Evolutionary conservation across 306 rosid species (phyloP), one percentile per base, ranked within the genome.

Genomic region (Vicia sativa): DNA sequence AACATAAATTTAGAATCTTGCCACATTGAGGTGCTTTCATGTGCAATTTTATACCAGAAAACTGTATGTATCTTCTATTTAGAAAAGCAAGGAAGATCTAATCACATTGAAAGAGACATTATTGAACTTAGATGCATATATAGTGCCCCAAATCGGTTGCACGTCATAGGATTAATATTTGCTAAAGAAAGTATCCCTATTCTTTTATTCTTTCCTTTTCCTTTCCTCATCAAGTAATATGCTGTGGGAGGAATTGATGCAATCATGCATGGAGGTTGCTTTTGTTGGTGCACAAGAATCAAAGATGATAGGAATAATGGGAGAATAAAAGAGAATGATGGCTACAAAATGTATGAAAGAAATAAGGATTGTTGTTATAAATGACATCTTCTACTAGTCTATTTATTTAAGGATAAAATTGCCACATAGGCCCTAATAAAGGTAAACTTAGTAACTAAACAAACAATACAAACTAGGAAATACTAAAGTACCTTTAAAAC

Each of bases 191-290:
- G 65, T 48, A 74, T 43, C 45, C 13, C 70, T 55, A 34, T 21
- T 23, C n/a, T n/a, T n/a, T n/a, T n/a, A n/a, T n/a, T n/a, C 26
- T 62, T 29, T n/a, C 55, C 71, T 72, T 75, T 49, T 58, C 9
- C 53, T 75, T 77, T 71, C 65, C 80, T 70, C 64, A 75, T 80
- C 73, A 49, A 59, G 74, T 66, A 82, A 79, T 38, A 87, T 82
- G 78, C 84, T 78, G 69, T 69, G 48, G 77, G 86, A 75, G 77
- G 86, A 75, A 85, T 85, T 87, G 83, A 77, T 83, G 87, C 92
- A 83, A 80, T 74, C 53, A 52, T 52, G 58, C 29, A 52, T 21
- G 15, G 58, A 52, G 58, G 58, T 23, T 21, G 34, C 58, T 52
- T n/a, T n/a, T n/a, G n/a, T n/a, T n/a, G n/a, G n/a, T n/a, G n/a